Evolutionary conservation across 768 basidiomycete genomes (phyloP).

Genomic region (Pulveroboletus sp.): DNA sequence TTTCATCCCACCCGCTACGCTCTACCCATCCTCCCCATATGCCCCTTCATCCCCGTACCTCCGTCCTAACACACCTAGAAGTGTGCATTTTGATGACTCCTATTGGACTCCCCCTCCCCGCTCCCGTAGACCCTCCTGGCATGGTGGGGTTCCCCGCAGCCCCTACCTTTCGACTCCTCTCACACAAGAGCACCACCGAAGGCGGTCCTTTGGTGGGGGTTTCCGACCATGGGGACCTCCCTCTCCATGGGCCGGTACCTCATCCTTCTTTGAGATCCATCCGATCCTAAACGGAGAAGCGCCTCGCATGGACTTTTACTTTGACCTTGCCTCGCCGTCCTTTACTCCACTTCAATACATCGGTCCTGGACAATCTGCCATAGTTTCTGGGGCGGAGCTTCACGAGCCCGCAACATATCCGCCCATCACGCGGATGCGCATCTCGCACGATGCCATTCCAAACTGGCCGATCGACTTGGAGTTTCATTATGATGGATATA

Average conservation of each 20-base stretch:
- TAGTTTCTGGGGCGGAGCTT: constrained; percentile 44
- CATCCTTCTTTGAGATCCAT: constrained; percentile 27
- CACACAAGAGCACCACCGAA: constrained; percentile 11
- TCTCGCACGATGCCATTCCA: constrained; percentile 51
- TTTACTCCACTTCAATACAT: constrained; percentile 43
- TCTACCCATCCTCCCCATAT: constrained; percentile 37
- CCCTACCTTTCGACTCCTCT: constrained; percentile 21
- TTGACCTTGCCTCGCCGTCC: constrained; percentile 49
- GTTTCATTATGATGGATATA: constrained; percentile 30
- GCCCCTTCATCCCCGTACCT: constrained; percentile 26
- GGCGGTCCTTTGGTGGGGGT: constrained; percentile 29
- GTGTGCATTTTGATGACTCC: constrained; percentile 17
- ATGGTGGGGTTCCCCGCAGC: constrained; percentile 27
- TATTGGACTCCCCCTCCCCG: constrained; percentile 27
- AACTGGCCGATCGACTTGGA: constrained; percentile 59
- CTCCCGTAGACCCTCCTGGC: constrained; percentile 43
- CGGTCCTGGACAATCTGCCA: constrained; percentile 34
- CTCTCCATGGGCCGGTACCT: constrained; percentile 21
- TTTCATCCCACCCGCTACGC: constrained; percentile 38
- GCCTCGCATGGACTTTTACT: constrained; percentile 42
- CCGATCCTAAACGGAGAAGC: constrained; percentile 46
- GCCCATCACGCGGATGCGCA: constrained; percentile 46
- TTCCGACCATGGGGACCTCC: constrained; percentile 19
- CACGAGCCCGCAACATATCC: constrained; percentile 54
- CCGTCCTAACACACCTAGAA: constrained; percentile 28